These are phyloP conservation scores for Arthrobotrys entomopaga DNA, from an alignment of 2,329 filamentous ascomycete species.

Conservation along the genomic window DNA sequence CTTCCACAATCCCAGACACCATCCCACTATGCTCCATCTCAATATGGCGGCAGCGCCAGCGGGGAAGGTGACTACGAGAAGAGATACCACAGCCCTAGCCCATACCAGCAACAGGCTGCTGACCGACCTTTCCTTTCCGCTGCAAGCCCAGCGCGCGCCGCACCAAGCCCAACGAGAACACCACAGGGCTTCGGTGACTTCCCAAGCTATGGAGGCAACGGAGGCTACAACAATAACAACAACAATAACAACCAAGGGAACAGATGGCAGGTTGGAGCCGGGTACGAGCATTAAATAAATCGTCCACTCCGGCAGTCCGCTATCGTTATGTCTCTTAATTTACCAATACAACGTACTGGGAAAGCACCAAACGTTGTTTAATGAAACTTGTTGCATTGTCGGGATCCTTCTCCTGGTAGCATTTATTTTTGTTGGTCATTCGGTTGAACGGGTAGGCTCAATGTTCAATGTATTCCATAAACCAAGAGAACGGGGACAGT, in stretches of 20 bases:
- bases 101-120: constrained; percentile 59
- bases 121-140: constrained; percentile 60
- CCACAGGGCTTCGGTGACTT: constrained; percentile 54
- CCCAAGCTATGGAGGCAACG: constrained; percentile 57
- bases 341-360: constrained; percentile 16
- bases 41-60: constrained; percentile 49
- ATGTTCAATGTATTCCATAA: constrained; percentile 47
- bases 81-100: constrained; percentile 48
- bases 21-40: constrained; percentile 55
- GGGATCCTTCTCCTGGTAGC: constrained; percentile 32
- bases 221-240: constrained; percentile 56
- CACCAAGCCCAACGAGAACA: constrained; percentile 54
- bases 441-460: constrained; percentile 26
- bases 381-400: constrained; percentile 51
- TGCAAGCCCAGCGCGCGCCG: constrained; percentile 63
- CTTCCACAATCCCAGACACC: constrained; percentile 59
- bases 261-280: constrained; percentile 68
- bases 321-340: constrained; percentile 28
- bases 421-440: constrained; percentile 21
- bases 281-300: constrained; percentile 66
- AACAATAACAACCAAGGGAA: constrained; percentile 62
- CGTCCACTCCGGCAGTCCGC: constrained; percentile 11
- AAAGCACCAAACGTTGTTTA: constrained; percentile 27
- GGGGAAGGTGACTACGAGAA: constrained; percentile 49
- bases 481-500: constrained; percentile 32